phyloP scores from a whole-genome alignment of 768 basidiomycete species.

The Hemileccinum rubropunctum region DNA sequence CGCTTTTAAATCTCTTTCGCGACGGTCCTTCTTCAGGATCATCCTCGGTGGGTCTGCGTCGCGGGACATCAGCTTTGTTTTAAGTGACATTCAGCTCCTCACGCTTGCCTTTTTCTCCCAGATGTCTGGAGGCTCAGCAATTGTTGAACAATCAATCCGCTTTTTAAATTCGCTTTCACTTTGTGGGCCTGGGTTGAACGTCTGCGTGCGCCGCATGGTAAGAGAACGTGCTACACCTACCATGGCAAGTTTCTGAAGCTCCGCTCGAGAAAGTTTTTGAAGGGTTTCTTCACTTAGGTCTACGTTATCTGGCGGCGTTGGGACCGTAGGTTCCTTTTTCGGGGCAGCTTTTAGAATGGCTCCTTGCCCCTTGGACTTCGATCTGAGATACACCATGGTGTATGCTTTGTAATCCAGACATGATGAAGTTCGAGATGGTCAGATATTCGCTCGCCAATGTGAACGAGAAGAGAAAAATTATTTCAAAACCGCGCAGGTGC shows the following conservation, averaged over 20 bases:
- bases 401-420: background rate
- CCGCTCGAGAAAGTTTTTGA: slow-evolving; percentile 21
- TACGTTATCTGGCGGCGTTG: background rate
- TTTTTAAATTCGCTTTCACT: slow-evolving; percentile 27
- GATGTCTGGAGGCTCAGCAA: slow-evolving; percentile 11
- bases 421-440: background rate
- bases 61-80: background rate
- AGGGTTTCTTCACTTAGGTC: slow-evolving; percentile 16
- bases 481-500: background rate
- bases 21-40: slow-evolving; percentile 10
- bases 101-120: slow-evolving; percentile 13
- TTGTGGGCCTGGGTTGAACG: slow-evolving; percentile 13
- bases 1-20: slow-evolving; percentile 14
- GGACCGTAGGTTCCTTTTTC: background rate
- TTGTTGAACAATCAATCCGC: slow-evolving; percentile 21
- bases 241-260: slow-evolving; percentile 28
- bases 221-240: slow-evolving; percentile 6
- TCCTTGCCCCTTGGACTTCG: slow-evolving; percentile 7
- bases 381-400: slow-evolving; percentile 8
- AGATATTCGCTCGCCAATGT: background rate
- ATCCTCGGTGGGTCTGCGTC: slow-evolving; percentile 7
- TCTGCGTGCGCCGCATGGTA: background rate
- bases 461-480: background rate
- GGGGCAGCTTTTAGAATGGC: background rate
- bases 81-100: background rate